phyloP scores from a whole-genome alignment of 768 basidiomycete genomes.

The Termitomyces sp. region DNA sequence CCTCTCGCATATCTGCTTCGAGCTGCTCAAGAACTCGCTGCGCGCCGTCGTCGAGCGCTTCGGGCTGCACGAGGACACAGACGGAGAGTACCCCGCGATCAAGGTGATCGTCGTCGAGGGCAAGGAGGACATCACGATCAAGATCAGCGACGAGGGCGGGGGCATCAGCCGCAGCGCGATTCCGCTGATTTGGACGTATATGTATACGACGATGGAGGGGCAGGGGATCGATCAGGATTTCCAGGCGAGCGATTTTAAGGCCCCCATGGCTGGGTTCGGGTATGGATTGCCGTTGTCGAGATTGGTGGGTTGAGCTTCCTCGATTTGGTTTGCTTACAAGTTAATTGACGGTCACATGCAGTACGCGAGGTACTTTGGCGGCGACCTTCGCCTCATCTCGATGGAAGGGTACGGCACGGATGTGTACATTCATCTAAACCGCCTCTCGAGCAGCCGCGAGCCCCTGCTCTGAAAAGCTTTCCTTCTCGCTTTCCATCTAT shows the following conservation, averaged over 20 bases:
- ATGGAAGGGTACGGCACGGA: slow-evolving; percentile 99
- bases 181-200: slow-evolving; percentile 97
- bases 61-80: slow-evolving; percentile 74
- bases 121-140: slow-evolving; percentile 98
- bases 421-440: slow-evolving; percentile 89
- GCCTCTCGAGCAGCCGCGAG: slow-evolving; percentile 63
- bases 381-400: slow-evolving; percentile 88
- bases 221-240: slow-evolving; percentile 76
- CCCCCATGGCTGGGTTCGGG: slow-evolving; percentile 96
- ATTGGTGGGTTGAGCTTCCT: slow-evolving; percentile 52
- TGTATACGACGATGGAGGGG: slow-evolving; percentile 87
- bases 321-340: neutral
- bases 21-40: slow-evolving; percentile 95
- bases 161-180: slow-evolving; percentile 88
- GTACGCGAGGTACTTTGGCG: slow-evolving; percentile 96
- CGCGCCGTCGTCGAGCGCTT: slow-evolving; percentile 94
- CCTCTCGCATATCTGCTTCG: slow-evolving; percentile 94
- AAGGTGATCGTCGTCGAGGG: slow-evolving; percentile 95
- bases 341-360: slow-evolving; percentile 21
- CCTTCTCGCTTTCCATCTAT: neutral
- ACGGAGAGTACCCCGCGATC: slow-evolving; percentile 73
- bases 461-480: neutral
- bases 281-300: slow-evolving; percentile 92
- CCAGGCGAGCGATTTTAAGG: slow-evolving; percentile 86
- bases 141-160: slow-evolving; percentile 96